Evolutionary conservation across 2,329 filamentous ascomycete genomes (phyloP).

Genomic region (Paracamarosporium sp.): DNA sequence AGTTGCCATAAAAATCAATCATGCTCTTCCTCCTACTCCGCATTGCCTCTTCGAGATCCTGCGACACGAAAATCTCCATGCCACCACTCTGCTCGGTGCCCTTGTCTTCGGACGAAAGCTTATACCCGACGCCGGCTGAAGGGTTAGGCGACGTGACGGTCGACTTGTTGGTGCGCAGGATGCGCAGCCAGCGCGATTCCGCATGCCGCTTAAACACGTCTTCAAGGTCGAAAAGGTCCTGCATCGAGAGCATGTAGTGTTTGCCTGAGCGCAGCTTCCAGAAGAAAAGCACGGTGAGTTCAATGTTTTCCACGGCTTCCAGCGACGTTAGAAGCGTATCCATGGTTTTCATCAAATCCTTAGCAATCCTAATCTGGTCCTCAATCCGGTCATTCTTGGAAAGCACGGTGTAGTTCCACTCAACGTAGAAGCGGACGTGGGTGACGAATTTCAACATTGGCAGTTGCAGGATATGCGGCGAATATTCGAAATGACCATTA

Average conservation of each 20-base stretch:
- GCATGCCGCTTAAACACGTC: constrained; percentile 42
- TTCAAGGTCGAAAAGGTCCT: constrained; percentile 44
- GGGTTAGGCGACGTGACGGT: constrained; percentile 25
- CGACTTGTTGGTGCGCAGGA: constrained; percentile 32
- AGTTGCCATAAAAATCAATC: constrained; percentile 45
- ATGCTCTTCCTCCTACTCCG: constrained; percentile 32
- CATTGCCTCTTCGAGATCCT: constrained; percentile 42
- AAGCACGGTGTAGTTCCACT: constrained; percentile 42
- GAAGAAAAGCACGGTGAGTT: constrained; percentile 42
- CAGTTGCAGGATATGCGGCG: constrained; percentile 40
- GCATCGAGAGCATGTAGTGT: constrained; percentile 42
- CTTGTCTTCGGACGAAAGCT: constrained; percentile 39
- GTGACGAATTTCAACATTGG: constrained; percentile 36
- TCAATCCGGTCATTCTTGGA: constrained; percentile 28
- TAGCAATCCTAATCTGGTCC: constrained; percentile 40
- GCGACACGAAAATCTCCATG: constrained; percentile 45
- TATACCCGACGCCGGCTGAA: constrained; percentile 42
- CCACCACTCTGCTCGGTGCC: constrained; percentile 42
- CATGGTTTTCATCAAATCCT: constrained; percentile 38
- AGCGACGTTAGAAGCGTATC: constrained; percentile 34
- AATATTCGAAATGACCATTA: constrained; percentile 42
- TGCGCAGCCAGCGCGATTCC: constrained; percentile 37
- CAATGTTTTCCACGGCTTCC: constrained; percentile 35
- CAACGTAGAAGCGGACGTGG: constrained; percentile 42
- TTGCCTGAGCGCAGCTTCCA: constrained; percentile 43